These are phyloP conservation scores for Neurospora sp. DNA, from an alignment of 2,329 filamentous ascomycete genomes.

Conservation along the genomic window DNA sequence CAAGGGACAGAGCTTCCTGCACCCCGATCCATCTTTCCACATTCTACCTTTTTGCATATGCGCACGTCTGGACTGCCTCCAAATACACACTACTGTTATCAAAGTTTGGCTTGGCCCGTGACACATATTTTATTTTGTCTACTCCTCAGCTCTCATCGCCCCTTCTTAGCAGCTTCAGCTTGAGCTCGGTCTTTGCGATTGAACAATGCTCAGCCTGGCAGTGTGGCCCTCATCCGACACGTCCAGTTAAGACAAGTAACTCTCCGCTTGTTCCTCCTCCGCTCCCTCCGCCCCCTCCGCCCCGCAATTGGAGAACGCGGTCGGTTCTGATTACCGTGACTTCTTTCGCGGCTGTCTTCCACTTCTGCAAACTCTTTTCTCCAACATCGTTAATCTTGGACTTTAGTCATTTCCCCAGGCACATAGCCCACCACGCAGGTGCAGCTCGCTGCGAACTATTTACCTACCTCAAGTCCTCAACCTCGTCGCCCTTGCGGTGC, in stretches of 20 bases:
- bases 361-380: neutral
- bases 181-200: neutral
- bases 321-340: neutral
- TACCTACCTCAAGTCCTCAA: neutral
- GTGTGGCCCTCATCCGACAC: neutral
- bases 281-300: neutral
- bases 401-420: neutral
- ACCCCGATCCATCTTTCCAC: neutral
- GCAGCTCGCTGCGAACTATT: neutral
- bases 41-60: neutral
- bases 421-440: neutral
- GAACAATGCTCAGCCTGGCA: neutral
- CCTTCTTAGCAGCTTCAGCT: neutral
- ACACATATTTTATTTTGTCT: neutral
- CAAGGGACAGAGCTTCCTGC: neutral
- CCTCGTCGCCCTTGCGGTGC: neutral
- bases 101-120: neutral
- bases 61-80: neutral
- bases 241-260: neutral
- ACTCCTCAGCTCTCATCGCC: neutral
- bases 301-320: neutral
- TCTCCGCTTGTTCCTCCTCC: neutral
- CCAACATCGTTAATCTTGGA: neutral
- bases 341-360: neutral
- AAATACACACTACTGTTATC: neutral